Base-by-base conservation (phyloP, 306 rosid species). In the Psophocarpus tetragonolobus region DNA sequence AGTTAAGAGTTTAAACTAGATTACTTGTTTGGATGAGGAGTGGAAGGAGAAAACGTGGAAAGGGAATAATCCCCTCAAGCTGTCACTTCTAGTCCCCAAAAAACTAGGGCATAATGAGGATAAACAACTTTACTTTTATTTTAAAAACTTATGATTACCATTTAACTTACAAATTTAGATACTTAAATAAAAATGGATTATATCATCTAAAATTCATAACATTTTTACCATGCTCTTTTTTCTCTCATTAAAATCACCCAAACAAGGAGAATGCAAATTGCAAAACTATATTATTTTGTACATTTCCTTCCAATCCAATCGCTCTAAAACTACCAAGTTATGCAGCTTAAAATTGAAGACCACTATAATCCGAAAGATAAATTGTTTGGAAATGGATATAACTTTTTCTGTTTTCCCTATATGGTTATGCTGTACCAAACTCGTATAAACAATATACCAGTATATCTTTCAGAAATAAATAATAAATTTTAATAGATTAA, bases 401-500 rank as follows among this genome's bases (percentile, higher is more conserved):
- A 60, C 44, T 64, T 71, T 3, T 12, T 63, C 36, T 1, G 3
- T 29, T 47, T 41, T 56, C 1, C 15, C 42, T 57, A 56, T 36
- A 63, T 8, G 45, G 35, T 77, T 73, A 60, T 58, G 50, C 29
- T 63, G 53, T 17, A 71, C 29, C 72, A 56, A 68, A 62, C 53
- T 33, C 23, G 21, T 54, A 45, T 35, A 24, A 24, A 9, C 75
- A 47, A 57, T 44, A 53, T 17, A 64, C 54, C 17, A 5, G 61
- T 38, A 35, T 8, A 74, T 27, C n/a, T 50, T 71, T 47, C 62
- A 69, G 42, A 75, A 35, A 75, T 8, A 42, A 63, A 53, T 13
- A 68, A 74, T 3, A 80, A 33, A 58, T 24, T 76, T 60, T 29
- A 67, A 77, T 42, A 42, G 65, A 60, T 20, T 45, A 74, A 51